These are phyloP conservation scores for Lizanozyma gosingica DNA, from an alignment of 1,139 yeast genomes.

Conservation along the genomic window DNA sequence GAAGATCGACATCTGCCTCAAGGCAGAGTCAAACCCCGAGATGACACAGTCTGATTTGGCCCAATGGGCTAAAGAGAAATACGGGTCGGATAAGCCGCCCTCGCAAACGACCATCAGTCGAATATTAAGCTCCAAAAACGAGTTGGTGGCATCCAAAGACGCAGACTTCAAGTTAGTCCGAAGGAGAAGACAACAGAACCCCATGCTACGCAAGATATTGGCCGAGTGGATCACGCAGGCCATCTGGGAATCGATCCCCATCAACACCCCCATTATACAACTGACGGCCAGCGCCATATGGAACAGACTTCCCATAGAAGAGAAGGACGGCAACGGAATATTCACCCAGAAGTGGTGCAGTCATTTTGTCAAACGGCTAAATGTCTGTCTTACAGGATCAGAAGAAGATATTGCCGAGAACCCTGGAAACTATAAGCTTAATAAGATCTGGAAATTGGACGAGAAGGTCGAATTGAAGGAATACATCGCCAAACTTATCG, in stretches of 20 bases:
- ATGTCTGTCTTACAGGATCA: constrained; percentile 41
- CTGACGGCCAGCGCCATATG: constrained; percentile 59
- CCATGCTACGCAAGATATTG: constrained; percentile 45
- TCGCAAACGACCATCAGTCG: constrained; percentile 64
- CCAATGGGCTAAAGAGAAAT: constrained; percentile 50
- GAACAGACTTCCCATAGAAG: constrained; percentile 46
- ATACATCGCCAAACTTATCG: constrained; percentile 24
- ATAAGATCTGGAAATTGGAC: constrained; percentile 55
- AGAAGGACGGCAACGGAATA: constrained; percentile 55
- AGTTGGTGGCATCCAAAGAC: constrained; percentile 49
- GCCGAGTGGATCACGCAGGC: constrained; percentile 66
- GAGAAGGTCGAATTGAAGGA: constrained; percentile 40
- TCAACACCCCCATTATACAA: constrained; percentile 54
- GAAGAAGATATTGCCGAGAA: constrained; percentile 31
- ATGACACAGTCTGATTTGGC: constrained; percentile 67
- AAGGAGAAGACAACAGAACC: constrained; percentile 48
- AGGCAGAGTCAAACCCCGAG: constrained; percentile 56
- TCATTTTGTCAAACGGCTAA: constrained; percentile 46
- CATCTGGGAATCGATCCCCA: constrained; percentile 58
- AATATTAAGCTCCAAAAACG: constrained; percentile 48
- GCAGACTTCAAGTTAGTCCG: constrained; percentile 47
- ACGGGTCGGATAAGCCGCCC: constrained; percentile 45
- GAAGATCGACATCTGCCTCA: constrained; percentile 57
- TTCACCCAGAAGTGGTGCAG: constrained; percentile 61
- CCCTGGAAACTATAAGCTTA: constrained; percentile 28